These are phyloP conservation scores for Sonneratia caseolaris DNA, from an alignment of 345 rosid genomes.

Conservation along the genomic window DNA sequence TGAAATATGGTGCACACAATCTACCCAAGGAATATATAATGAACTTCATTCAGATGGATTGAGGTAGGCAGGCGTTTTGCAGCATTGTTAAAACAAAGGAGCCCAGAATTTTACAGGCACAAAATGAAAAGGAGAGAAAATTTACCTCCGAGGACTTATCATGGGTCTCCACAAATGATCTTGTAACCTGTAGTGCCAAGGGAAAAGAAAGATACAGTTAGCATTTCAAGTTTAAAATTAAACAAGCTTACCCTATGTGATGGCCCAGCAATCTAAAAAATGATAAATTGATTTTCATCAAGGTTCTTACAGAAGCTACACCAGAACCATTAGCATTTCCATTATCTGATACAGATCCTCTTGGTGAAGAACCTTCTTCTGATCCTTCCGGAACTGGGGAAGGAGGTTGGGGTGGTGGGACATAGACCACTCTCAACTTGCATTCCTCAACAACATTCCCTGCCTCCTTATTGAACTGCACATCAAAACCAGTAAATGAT, in stretches of 20 bases:
- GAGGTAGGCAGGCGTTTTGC: not conserved
- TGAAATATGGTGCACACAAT: not conserved
- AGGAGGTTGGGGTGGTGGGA: constrained; percentile 66
- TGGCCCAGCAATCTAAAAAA: not conserved
- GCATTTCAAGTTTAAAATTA: not conserved
- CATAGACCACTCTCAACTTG: constrained; percentile 64
- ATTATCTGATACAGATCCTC: constrained; percentile 55
- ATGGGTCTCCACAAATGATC: constrained; percentile 30
- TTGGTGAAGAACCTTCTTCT: constrained; percentile 66
- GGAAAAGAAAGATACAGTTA: constrained; percentile 5
- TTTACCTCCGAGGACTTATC: constrained; percentile 53
- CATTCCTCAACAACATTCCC: constrained; percentile 67
- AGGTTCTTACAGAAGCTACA: constrained; percentile 37
- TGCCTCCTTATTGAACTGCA: constrained; percentile 64
- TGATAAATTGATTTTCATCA: not conserved
- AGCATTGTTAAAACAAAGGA: not conserved
- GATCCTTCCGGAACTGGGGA: constrained; percentile 75
- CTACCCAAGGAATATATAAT: too few relatives aligned
- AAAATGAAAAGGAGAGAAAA: not conserved
- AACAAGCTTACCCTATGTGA: not conserved
- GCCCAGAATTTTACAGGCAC: not conserved
- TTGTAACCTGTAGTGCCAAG: constrained; percentile 35
- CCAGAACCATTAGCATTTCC: constrained; percentile 45
- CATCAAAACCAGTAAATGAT: not conserved
- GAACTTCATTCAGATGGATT: too few relatives aligned